Conservation (phyloP, 2,329 filamentous ascomycete species). For the Chrysosporium keratinophilum region DNA sequence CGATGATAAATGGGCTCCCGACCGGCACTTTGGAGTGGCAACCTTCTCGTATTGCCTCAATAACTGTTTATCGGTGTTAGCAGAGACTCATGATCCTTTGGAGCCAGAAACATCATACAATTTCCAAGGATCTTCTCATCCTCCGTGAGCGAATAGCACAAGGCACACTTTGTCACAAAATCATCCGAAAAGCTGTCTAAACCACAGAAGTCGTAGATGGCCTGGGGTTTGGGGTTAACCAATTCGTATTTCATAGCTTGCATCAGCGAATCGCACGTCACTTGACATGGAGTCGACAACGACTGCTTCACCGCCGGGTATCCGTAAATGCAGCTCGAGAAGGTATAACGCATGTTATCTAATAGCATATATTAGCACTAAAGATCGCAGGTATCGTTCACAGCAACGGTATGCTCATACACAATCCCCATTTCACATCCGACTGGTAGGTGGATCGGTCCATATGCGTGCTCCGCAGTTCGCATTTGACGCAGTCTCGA, state of each 20-base stretch:
- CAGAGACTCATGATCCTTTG: not conserved
- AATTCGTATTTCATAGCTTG: constrained; percentile 27
- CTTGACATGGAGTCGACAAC: constrained; percentile 36
- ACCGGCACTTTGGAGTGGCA: constrained; percentile 32
- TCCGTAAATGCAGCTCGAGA: constrained; percentile 37
- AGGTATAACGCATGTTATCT: constrained; percentile 40
- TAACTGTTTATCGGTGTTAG: constrained; percentile 23
- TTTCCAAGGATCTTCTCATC: constrained; percentile 36
- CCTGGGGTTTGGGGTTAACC: constrained; percentile 21
- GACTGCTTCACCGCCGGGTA: constrained; percentile 28
- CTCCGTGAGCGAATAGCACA: constrained; percentile 36
- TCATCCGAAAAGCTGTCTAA: constrained; percentile 32
- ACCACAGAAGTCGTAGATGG: constrained; percentile 32
- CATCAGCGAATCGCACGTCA: constrained; percentile 31
- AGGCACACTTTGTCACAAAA: constrained; percentile 33
- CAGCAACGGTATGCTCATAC: constrained; percentile 23
- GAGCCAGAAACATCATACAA: constrained; percentile 27
- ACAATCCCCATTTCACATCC: constrained; percentile 39
- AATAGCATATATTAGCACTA: not conserved
- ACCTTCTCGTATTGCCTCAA: constrained; percentile 38
- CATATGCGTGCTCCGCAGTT: constrained; percentile 32
- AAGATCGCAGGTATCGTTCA: not conserved
- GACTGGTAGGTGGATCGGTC: constrained; percentile 29
- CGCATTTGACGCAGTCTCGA: constrained; percentile 34
- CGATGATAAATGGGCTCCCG: constrained; percentile 32